Conservation (phyloP, 306 rosid species). For the Cicer arietinum region DNA sequence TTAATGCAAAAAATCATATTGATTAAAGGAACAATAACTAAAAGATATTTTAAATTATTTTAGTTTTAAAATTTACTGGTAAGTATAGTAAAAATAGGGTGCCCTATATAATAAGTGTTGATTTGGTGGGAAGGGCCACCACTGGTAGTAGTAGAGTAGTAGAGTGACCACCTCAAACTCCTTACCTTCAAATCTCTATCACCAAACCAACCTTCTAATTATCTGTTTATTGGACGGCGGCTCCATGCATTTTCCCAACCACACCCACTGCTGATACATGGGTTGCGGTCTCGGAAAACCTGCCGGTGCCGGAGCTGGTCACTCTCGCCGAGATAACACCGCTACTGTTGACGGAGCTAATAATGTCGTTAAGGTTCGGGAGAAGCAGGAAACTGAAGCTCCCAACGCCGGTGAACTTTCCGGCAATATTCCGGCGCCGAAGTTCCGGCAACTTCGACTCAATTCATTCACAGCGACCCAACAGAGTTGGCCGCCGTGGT, state of each 20-base stretch:
- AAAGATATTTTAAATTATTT: too few relatives aligned
- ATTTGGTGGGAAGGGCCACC: too few relatives aligned
- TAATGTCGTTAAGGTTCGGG: background rate
- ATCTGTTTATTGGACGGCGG: background rate
- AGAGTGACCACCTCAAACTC: background rate
- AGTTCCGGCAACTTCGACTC: background rate
- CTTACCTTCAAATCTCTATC: background rate
- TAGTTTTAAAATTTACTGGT: too few relatives aligned
- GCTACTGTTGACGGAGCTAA: background rate
- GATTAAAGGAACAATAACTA: too few relatives aligned
- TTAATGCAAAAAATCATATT: too few relatives aligned
- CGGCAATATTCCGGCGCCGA: background rate
- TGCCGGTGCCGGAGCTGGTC: background rate
- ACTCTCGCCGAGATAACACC: background rate
- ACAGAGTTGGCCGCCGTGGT: background rate
- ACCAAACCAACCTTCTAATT: background rate
- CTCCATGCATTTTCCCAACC: background rate
- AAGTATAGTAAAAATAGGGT: too few relatives aligned
- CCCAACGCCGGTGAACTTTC: background rate
- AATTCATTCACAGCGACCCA: background rate
- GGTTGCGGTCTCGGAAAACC: conserved; percentile 2
- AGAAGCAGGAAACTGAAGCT: background rate
- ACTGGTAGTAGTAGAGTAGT: background rate
- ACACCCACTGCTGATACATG: background rate
- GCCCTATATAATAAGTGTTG: too few relatives aligned